Conservation (phyloP, 768 basidiomycete species). For the Agaricus bisporus region DNA sequence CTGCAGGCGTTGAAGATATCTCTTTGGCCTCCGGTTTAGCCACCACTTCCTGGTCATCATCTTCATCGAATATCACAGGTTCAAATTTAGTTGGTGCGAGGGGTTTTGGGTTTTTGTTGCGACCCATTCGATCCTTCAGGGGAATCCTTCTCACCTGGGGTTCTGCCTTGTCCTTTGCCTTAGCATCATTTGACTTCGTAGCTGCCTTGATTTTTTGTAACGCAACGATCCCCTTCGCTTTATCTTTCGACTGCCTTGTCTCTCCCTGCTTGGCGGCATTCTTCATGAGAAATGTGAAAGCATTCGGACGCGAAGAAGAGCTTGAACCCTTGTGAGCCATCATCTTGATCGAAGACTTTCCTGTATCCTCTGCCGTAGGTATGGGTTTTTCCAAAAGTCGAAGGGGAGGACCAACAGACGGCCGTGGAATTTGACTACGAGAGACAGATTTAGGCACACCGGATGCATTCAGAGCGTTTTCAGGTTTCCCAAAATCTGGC, state of each 20-base stretch:
- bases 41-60: slow-evolving; percentile 20
- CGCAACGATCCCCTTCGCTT: slow-evolving; percentile 11
- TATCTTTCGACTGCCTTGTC: slow-evolving; percentile 4
- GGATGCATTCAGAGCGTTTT: slow-evolving; percentile 2
- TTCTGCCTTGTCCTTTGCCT: slow-evolving; percentile 32
- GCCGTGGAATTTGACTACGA: slow-evolving; percentile 27
- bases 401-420: slow-evolving; percentile 16
- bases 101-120: slow-evolving; percentile 18
- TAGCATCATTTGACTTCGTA: slow-evolving; percentile 17
- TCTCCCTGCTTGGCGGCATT: slow-evolving; percentile 2
- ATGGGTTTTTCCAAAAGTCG: slow-evolving; percentile 7
- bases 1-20: background rate
- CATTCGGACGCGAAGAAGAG: background rate
- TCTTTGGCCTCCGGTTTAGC: background rate
- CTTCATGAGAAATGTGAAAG: slow-evolving; percentile 7
- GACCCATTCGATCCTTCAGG: slow-evolving; percentile 16
- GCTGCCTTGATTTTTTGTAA: background rate
- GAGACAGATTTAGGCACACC: slow-evolving; percentile 8
- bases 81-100: slow-evolving; percentile 17
- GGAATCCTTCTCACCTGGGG: slow-evolving; percentile 17
- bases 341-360: slow-evolving; percentile 4
- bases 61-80: slow-evolving; percentile 21
- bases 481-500: slow-evolving; percentile 6
- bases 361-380: slow-evolving; percentile 12
- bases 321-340: background rate